Conservation (phyloP, 768 basidiomycete species). For the Hypsizygus marmoreus region DNA sequence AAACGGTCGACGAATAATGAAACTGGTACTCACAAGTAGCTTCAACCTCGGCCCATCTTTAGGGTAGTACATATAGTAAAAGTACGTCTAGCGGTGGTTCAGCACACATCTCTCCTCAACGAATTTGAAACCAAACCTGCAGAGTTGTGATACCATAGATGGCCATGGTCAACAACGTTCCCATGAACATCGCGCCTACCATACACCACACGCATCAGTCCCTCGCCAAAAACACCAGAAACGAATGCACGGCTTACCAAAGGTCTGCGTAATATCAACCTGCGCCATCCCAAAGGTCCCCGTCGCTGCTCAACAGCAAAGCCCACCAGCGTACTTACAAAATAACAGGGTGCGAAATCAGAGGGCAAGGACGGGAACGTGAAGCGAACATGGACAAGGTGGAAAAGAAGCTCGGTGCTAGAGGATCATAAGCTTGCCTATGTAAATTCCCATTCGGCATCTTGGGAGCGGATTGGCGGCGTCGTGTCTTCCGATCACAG, state of each 20-base stretch:
- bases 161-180: conserved; percentile 36
- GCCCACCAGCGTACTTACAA: too few relatives aligned
- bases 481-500: too few relatives aligned
- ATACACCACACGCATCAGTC: not conserved
- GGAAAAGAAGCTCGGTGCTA: too few relatives aligned
- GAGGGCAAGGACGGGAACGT: too few relatives aligned
- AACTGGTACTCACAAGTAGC: conserved; percentile 29
- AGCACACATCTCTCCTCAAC: not conserved
- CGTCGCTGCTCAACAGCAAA: not conserved
- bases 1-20: not conserved
- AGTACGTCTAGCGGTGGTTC: conserved; percentile 33
- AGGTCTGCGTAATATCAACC: conserved; percentile 27
- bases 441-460: too few relatives aligned
- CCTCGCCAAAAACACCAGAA: not conserved
- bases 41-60: conserved; percentile 36
- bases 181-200: conserved; percentile 40
- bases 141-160: conserved; percentile 47
- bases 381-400: too few relatives aligned
- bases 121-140: conserved; percentile 29
- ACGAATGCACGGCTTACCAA: conserved; percentile 25
- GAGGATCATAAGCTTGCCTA: too few relatives aligned
- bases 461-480: too few relatives aligned
- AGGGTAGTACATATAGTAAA: conserved; percentile 43
- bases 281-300: conserved; percentile 3
- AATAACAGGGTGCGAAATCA: too few relatives aligned